Evolutionary conservation across 371 early-diverging fungal species (phyloP), one percentile per base, ranked within the genome.

Genomic region (Parasitella parasitica): DNA sequence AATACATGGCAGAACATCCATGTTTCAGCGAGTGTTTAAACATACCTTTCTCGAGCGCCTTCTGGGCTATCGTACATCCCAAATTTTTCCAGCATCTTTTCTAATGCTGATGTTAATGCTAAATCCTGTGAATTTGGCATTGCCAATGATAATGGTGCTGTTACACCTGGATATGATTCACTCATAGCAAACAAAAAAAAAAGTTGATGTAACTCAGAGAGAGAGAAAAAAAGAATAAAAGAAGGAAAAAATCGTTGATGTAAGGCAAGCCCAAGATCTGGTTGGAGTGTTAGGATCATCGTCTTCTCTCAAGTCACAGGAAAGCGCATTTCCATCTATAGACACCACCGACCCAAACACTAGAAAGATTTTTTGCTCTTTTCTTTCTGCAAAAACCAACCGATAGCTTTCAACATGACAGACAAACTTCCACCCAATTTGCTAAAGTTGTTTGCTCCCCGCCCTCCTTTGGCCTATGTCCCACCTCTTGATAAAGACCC

Each of bases 371-470:
- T 41, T 41, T 41, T 41, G 18, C 18, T 41, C 8, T 18, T 41
- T 41, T 41, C 41, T 41, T 37, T 41, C 41, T 41, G 41, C 41
- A 41, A 41, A n/a, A 32, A n/a, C n/a, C 11, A 32, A 32, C 11
- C 32, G 11, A 32, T 32, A 32, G n/a, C n/a, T 16, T 37, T 37
- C 38, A 37, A 37, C 6, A 91, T 92, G 91, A 90, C 90, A 12
- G 87, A 89, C 66, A 84, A 79, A 57, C 81, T 95, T 57, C 93
- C 94, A 52, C 93, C 94, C 11, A 88, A 94, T 72, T 82, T 97
- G 41, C 74, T 94, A 16, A 86, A 87, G 62, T 89, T 96, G 35
- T 97, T 97, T 77, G 92, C 92, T 6, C 97, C 98, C 32, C 88
- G 98, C 34, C 97, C 98, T 38, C 91, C 93, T 12, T 82, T 94